Percentiles rank a stretch among this genome's conserved stretches.
phyloP scores from a whole-genome alignment of 2,329 filamentous ascomycete species.

The Cercospora beticola region DNA sequence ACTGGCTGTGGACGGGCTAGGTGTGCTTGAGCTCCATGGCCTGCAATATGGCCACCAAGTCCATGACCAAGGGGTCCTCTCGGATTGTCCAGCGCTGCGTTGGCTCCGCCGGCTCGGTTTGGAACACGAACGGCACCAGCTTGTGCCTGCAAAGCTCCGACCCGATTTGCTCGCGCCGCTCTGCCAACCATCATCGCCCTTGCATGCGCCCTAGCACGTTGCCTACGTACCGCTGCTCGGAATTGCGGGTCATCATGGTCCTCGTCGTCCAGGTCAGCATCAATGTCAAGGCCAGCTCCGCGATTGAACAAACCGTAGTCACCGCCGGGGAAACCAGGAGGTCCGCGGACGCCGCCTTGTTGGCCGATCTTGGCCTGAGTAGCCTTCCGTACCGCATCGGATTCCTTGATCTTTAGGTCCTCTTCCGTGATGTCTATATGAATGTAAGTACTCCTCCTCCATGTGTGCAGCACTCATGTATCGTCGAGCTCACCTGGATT shows the following conservation, averaged over 20 bases:
- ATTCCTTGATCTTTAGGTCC: constrained; percentile 60
- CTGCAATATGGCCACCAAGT: constrained; percentile 14
- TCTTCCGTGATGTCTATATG: constrained; percentile 53
- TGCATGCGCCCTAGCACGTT: background rate
- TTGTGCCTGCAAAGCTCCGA: background rate
- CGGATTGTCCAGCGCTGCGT: background rate
- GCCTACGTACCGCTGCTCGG: background rate
- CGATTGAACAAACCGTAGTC: constrained; percentile 6
- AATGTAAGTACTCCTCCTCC: background rate
- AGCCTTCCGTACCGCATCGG: constrained; percentile 42
- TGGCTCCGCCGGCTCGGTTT: background rate
- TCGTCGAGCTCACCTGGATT: constrained; percentile 49
- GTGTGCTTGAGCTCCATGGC: constrained; percentile 9
- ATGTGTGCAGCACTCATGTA: background rate
- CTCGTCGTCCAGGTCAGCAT: constrained; percentile 17
- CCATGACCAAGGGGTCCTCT: constrained; percentile 4
- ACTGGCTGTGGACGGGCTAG: constrained; percentile 12
- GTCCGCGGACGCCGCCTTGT: background rate
- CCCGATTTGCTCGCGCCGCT: background rate
- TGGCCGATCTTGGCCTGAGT: constrained; percentile 16
- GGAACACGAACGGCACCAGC: background rate
- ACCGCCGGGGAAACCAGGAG: background rate
- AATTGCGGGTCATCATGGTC: constrained; percentile 2
- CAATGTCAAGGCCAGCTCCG: constrained; percentile 16
- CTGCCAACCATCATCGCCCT: background rate